Evolutionary conservation across 2,329 filamentous ascomycete genomes (phyloP).

Genomic region (Hypoxylon sp.): DNA sequence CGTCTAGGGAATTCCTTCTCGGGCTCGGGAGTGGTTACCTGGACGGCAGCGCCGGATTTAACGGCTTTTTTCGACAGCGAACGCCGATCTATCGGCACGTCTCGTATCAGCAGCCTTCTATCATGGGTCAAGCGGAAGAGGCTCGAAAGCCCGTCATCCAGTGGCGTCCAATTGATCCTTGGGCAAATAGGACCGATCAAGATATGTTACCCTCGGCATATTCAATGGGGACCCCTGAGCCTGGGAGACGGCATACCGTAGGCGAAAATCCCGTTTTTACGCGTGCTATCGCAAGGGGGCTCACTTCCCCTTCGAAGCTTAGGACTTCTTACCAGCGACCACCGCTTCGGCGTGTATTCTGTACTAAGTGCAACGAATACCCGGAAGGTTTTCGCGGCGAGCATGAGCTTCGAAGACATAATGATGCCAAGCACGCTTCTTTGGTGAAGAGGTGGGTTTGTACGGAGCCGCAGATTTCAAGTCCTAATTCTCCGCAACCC

Average conservation of each 20-base stretch:
- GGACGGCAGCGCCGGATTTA: constrained; percentile 49
- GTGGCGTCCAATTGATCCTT: constrained; percentile 52
- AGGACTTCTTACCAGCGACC: constrained; percentile 60
- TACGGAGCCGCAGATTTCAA: constrained; percentile 56
- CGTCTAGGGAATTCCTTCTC: constrained; percentile 60
- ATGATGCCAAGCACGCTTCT: constrained; percentile 64
- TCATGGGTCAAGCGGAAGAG: constrained; percentile 47
- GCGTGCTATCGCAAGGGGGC: constrained; percentile 50
- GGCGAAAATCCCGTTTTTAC: constrained; percentile 55
- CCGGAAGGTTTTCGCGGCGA: constrained; percentile 90
- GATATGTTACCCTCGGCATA: constrained; percentile 40
- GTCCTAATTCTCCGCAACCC: constrained; percentile 54
- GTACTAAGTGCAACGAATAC: constrained; percentile 80
- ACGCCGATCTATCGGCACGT: constrained; percentile 46
- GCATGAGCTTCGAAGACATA: constrained; percentile 80
- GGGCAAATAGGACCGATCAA: constrained; percentile 46
- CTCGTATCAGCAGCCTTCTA: constrained; percentile 47
- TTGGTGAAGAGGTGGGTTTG: constrained; percentile 66
- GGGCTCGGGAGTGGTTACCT: constrained; percentile 56
- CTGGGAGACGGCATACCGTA: constrained; percentile 56
- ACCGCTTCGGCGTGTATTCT: constrained; percentile 77
- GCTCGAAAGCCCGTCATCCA: constrained; percentile 51
- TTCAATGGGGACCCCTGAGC: constrained; percentile 39
- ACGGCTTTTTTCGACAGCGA: constrained; percentile 54
- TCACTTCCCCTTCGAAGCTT: constrained; percentile 55